phyloP scores from a whole-genome alignment of 116 monocot species.

The Phalaenopsis hybrid region DNA sequence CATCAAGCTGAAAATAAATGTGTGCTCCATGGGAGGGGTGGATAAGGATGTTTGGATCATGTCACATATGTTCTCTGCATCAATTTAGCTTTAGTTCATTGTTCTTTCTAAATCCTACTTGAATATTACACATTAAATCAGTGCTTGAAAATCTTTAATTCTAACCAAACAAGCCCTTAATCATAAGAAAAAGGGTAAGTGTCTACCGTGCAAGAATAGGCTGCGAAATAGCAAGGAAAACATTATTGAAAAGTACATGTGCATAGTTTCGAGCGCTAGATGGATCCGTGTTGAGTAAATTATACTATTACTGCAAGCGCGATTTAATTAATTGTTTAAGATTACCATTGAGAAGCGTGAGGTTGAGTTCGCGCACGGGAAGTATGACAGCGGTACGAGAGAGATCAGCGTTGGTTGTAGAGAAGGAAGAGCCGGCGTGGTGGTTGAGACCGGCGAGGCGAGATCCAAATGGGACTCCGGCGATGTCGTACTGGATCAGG shows the following conservation, averaged over 20 bases:
- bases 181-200: too few species aligned
- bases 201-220: neutral
- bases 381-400: constrained; percentile 66
- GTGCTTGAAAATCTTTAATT: too few species aligned
- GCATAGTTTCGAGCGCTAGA: neutral
- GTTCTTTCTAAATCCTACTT: too few species aligned
- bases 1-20: too few species aligned
- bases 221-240: neutral
- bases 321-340: neutral
- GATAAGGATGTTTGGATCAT: too few species aligned
- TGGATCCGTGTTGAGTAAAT: neutral
- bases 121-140: too few species aligned
- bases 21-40: too few species aligned
- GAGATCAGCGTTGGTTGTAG: constrained; percentile 57
- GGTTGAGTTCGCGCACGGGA: constrained; percentile 65
- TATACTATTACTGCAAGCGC: neutral
- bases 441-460: constrained; percentile 74
- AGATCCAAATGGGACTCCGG: constrained; percentile 79
- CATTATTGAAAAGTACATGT: neutral
- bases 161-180: too few species aligned
- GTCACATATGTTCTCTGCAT: too few species aligned
- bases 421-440: constrained; percentile 60
- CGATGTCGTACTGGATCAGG: constrained; percentile 91
- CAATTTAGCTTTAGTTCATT: too few species aligned
- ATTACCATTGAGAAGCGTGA: constrained; percentile 65